Conservation (phyloP, 2,329 filamentous ascomycete genomes). For the Trichoderma semiorbis region DNA sequence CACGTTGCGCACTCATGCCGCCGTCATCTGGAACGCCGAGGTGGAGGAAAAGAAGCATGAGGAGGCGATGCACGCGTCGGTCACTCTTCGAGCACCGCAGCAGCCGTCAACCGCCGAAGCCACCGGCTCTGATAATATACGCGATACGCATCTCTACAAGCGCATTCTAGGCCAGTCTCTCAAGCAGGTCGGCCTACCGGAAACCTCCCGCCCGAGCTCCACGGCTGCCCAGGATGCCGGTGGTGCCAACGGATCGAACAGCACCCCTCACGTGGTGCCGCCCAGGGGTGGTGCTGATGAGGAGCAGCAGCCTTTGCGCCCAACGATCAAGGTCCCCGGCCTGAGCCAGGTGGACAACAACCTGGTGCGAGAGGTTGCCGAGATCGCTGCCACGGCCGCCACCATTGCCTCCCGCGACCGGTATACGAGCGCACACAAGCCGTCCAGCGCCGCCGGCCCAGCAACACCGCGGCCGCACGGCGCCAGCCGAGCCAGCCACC, state of each 20-base stretch:
- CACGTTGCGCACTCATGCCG: slow-evolving; percentile 90
- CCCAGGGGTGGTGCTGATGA: slow-evolving; percentile 54
- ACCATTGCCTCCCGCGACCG: slow-evolving; percentile 79
- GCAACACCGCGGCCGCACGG: slow-evolving; percentile 26
- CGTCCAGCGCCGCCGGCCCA: slow-evolving; percentile 31
- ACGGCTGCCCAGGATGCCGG: slow-evolving; percentile 30
- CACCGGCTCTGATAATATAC: slow-evolving; percentile 61
- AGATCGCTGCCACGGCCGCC: slow-evolving; percentile 89
- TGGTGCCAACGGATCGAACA: slow-evolving; percentile 42
- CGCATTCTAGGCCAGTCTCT: slow-evolving; percentile 88
- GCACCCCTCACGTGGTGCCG: slow-evolving; percentile 71
- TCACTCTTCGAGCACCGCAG: slow-evolving; percentile 31
- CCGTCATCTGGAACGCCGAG: slow-evolving; percentile 93
- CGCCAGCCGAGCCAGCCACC: slow-evolving; percentile 38
- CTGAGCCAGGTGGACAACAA: slow-evolving; percentile 81
- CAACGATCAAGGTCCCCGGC: slow-evolving; percentile 53
- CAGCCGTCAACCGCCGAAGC: slow-evolving; percentile 43
- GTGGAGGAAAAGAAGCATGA: slow-evolving; percentile 70
- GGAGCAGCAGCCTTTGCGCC: slow-evolving; percentile 33
- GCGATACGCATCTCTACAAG: slow-evolving; percentile 87
- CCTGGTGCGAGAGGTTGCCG: slow-evolving; percentile 81
- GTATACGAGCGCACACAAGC: slow-evolving; percentile 34
- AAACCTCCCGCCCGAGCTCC: slow-evolving; percentile 41
- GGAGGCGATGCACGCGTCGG: slow-evolving; percentile 40
- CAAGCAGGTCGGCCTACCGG: slow-evolving; percentile 70